phyloP scores from a whole-genome alignment of 2,329 filamentous ascomycete species.

The Microdochium nivale region DNA sequence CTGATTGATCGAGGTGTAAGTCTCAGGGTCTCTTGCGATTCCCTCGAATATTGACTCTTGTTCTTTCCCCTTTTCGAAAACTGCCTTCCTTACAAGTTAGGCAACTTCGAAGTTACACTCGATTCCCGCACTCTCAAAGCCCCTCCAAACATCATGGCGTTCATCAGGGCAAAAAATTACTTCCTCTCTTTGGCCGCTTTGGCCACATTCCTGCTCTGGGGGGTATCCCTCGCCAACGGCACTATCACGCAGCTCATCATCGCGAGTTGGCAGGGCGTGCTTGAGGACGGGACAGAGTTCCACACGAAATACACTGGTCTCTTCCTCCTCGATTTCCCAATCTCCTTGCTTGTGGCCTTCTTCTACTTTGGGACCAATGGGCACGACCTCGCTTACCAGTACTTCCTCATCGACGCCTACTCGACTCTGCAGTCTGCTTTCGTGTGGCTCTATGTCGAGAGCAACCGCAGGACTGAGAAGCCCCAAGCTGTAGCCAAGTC shows the following conservation, averaged over 20 bases:
- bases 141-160: no score
- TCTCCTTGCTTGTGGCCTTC: constrained; percentile 14
- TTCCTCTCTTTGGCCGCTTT: constrained; percentile 4
- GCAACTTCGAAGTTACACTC: no score
- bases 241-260: constrained; percentile 11
- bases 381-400: constrained; percentile 11
- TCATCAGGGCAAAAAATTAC: neutral
- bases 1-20: no score
- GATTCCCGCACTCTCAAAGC: no score
- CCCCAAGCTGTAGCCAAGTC: no score
- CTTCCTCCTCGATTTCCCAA: constrained; percentile 13
- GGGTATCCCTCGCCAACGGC: constrained; percentile 13
- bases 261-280: constrained; percentile 9
- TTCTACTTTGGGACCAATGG: constrained; percentile 16
- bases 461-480: neutral
- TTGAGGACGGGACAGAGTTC: constrained; percentile 10
- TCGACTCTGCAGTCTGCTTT: constrained; percentile 13
- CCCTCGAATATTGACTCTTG: no score
- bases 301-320: constrained; percentile 16
- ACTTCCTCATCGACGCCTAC: constrained; percentile 16
- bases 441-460: constrained; percentile 17
- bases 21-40: no score
- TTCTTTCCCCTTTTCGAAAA: no score
- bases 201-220: constrained; percentile 13
- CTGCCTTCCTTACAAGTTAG: no score